Evolutionary conservation across 768 basidiomycete species (phyloP), one percentile per base, ranked within the genome.

Genomic region (Trametes cinnabarina): DNA sequence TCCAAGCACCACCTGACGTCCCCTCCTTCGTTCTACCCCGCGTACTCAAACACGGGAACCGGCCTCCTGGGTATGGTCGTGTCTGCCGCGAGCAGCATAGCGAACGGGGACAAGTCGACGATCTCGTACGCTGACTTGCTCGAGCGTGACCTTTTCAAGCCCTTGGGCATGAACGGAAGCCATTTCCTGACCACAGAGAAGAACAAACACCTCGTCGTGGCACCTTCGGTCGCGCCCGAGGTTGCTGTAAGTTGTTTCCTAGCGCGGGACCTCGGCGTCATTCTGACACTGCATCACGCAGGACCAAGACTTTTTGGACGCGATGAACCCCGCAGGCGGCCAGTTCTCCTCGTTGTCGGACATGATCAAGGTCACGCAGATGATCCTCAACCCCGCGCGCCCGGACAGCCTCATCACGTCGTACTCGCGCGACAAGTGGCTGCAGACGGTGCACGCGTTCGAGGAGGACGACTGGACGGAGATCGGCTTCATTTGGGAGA

Each of bases 321-420:
- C 72, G 0, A 66, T 65, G 58, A 79, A 81, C 55, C 72, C 81
- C 2, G 64, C 77, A 2, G 82, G 76, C 2, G 82, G 81, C 2
- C 82, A 84, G 59, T 80, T 79, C 62, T 74, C 76, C 58, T 82
- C 81, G 0, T 68, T 84, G 11, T 63, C 73, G 1, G 83, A 84
- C 61, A 68, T 80, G 8, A 66, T 67, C 15, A 76, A 64, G 6
- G 49, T 80, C 44, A 79, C 79, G 72, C 75, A 76, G 51, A 73
- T 74, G 3, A 63, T 83, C 43, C 70, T 84, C 25, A 72, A 81
- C 37, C 79, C 82, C 1, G 15, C 14, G 2, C 41, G 46, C 25
- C 8, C 75, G 6, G 51, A 62, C 34, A 67, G 65, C 55, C 26
- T 71, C 11, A 47, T 73, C 17, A 43, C 63, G 0, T 60, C 55